Base-by-base conservation (phyloP, 176 grass and related monocot genomes). In the Raddia guianensis region DNA sequence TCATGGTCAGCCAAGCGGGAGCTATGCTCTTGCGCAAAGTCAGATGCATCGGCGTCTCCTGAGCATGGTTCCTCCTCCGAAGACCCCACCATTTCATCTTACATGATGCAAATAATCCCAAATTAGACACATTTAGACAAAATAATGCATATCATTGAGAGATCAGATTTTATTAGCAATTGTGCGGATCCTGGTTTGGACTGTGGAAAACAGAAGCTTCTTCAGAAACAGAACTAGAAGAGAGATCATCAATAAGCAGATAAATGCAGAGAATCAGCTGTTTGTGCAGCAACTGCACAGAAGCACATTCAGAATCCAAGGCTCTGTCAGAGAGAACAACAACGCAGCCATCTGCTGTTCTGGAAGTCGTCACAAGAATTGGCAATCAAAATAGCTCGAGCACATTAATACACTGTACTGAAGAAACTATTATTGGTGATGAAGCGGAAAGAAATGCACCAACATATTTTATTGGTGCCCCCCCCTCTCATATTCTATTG, bases 11-110 rank as follows among this genome's bases (percentile, higher is more conserved):
- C 89, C 49, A 96, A 14, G 37, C 85, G 89, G 6, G 89, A 84
- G 46, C 82, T 70, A 33, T 76, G 90, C 58, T 89, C 90, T 43
- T 83, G 89, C 16, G 85, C 86, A 0, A 68, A 10, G 40, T 87
- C 92, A 0, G 76, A 58, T 2, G 67, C 73, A 12, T 95, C 90
- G 0, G 53, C 74, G 45, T 95, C 96, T 21, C 90, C 92, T 13
- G 89, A 99, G 79, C 76, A 88, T 9, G 76, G 86, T 8, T 98
- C 92, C 7, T 96, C 93, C 68, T 99, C 97, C 4, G 93, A 99
- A 0, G 95, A 98, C 66, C 86, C 92, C 16, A 69, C 77, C 54
- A 95, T 76, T 63, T 93, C 95, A 53, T 91, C 95, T 98, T 87
- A 68, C 64, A 76, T 5, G 3, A 85, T 16, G 33, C 15, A 73